These are phyloP conservation scores for Ustilago curta DNA, from an alignment of 1,284 basidiomycete species.

Conservation along the genomic window DNA sequence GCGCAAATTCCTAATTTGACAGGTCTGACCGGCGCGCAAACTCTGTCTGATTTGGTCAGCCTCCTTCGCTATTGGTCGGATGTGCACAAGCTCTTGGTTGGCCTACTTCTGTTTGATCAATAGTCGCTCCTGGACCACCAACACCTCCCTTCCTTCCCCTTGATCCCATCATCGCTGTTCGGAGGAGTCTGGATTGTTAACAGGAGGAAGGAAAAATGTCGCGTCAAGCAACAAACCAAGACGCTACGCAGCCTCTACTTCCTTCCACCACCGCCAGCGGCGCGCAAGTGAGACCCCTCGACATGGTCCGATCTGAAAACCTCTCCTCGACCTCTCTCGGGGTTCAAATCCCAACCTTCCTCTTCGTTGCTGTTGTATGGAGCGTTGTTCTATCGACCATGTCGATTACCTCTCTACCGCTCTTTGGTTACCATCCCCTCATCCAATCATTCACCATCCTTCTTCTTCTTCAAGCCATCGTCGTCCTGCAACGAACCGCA, in stretches of 20 bases:
- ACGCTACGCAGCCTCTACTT: constrained; percentile 15
- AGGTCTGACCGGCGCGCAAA: background rate
- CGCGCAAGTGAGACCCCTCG: constrained; percentile 8
- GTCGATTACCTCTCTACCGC: constrained; percentile 29
- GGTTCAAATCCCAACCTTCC: constrained; percentile 32
- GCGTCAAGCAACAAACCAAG: background rate
- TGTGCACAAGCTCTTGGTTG: too few relatives aligned
- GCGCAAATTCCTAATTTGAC: background rate
- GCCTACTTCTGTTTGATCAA: too few relatives aligned
- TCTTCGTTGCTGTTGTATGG: constrained; percentile 56
- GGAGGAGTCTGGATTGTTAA: background rate
- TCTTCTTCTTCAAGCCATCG: constrained; percentile 48
- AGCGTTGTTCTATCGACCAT: constrained; percentile 38
- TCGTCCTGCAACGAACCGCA: constrained; percentile 56
- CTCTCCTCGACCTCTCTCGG: constrained; percentile 10
- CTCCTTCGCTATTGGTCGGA: background rate
- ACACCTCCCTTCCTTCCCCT: background rate
- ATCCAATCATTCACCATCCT: constrained; percentile 55
- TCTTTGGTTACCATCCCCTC: constrained; percentile 61
- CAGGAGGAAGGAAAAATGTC: background rate
- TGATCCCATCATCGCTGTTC: background rate
- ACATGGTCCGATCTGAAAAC: constrained; percentile 37
- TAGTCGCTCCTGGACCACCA: background rate
- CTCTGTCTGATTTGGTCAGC: background rate
- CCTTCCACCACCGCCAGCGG: constrained; percentile 3